Base-by-base conservation (phyloP, 148 eudicot species). In the Chenopodium formosanum region DNA sequence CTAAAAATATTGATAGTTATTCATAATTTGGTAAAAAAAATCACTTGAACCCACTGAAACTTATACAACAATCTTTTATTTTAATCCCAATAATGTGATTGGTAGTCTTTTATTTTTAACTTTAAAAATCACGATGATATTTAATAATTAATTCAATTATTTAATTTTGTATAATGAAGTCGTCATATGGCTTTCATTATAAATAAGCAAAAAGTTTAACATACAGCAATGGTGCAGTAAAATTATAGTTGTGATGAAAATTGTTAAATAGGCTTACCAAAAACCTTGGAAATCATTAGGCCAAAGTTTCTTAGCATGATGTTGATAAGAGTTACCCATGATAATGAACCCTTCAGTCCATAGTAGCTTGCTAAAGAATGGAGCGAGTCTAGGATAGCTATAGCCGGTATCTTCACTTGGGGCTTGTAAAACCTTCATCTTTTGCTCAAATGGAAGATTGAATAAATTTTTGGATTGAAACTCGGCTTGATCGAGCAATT, bases 301-400 rank as follows among this genome's bases (percentile, higher is more conserved):
- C 97, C 97, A 93, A 76, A 93, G 88, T 10, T 63, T 44, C 34
- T 79, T 86, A 7, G 92, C 95, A 89, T 93, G 90, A 63, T 89
- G 89, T 67, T 78, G 64, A 9, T 86, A 73, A 3, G 93, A 89
- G 7, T 70, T 12, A 7, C 89, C 91, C 84, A 88, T 88, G 34
- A 93, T 88, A 17, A 94, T 93, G 80, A 93, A 93, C 22, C 94
- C 97, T 81, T 93, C 97, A 79, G 65, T 78, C 97, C 97, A 92
- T 91, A 90, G 85, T 16, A 79, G 44, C 86, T 93, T 91, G 3
- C 88, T 17, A 83, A 87, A 91, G 63, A 87, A 88, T 0, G 91
- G 90, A 9, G 91, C 25, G 9, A 90, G 86, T 23, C 89, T 76
- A 34, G 94, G 91, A 13, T 70, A 77, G 5, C 97, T 94, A 53